Conservation (phyloP, 441 rosid genomes). For the Gossypium schwendimanii region DNA sequence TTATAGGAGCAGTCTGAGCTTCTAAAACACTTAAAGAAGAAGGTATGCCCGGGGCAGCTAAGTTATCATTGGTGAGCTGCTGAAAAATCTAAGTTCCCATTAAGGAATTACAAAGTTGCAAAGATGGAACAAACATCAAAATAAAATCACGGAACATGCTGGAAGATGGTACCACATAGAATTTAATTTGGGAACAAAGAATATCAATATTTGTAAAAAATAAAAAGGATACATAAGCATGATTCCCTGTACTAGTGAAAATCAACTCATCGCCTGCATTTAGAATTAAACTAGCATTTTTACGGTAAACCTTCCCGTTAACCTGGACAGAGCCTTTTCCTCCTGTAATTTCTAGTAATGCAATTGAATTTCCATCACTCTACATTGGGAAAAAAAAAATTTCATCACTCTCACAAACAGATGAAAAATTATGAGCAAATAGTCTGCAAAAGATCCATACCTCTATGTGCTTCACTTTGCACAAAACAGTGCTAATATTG, state of each 20-base stretch:
- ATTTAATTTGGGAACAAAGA: not conserved
- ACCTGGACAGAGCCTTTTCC: slow-evolving; percentile 83
- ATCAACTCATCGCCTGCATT: slow-evolving; percentile 91
- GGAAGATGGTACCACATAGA: not conserved
- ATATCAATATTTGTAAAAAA: not conserved
- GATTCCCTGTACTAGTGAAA: slow-evolving; percentile 60
- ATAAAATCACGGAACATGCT: slow-evolving; percentile 8
- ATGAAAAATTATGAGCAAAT: not conserved
- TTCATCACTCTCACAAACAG: not conserved
- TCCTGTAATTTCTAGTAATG: slow-evolving; percentile 68
- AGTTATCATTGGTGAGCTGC: slow-evolving; percentile 58
- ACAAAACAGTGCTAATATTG: slow-evolving; percentile 44
- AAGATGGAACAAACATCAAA: slow-evolving; percentile 5
- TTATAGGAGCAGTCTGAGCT: slow-evolving; percentile 57
- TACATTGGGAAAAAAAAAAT: slow-evolving; percentile 20
- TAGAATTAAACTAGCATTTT: slow-evolving; percentile 39
- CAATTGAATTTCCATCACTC: slow-evolving; percentile 62
- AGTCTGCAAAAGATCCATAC: slow-evolving; percentile 30
- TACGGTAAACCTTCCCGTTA: slow-evolving; percentile 57
- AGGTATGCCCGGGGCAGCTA: slow-evolving; percentile 54
- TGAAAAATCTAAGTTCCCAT: slow-evolving; percentile 65
- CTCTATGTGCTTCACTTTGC: slow-evolving; percentile 72
- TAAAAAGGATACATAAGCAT: slow-evolving; percentile 93
- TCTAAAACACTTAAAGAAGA: slow-evolving; percentile 67
- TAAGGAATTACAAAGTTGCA: slow-evolving; percentile 33